Evolutionary conservation across 306 rosid species (phyloP).

Genomic region (Vachellia collinsii): DNA sequence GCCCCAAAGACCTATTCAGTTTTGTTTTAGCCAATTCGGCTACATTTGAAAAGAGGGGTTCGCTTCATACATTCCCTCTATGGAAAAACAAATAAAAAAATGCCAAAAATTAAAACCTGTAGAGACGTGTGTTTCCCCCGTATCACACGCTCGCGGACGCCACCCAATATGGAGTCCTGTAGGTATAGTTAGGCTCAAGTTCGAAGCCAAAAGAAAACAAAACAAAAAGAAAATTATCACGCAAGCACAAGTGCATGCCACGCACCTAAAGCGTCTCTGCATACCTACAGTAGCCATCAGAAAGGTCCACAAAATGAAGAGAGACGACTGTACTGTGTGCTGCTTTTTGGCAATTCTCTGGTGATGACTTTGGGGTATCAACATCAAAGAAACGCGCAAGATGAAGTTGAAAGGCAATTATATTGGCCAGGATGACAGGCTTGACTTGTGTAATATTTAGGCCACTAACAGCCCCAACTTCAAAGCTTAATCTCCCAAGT

Average conservation of each 20-base stretch:
- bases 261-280: conserved; percentile 45
- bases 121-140: conserved; percentile 44
- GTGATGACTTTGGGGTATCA: conserved; percentile 31
- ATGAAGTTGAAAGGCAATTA: conserved; percentile 40
- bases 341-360: neutral
- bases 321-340: conserved; percentile 34
- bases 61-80: neutral
- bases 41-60: conserved; percentile 33
- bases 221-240: conserved; percentile 42
- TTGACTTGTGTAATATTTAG: conserved; percentile 44
- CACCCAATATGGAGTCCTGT: conserved; percentile 44
- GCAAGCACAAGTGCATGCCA: conserved; percentile 43
- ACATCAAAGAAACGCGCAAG: conserved; percentile 45
- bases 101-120: conserved; percentile 37
- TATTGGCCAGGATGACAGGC: conserved; percentile 47
- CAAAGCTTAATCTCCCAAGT: conserved; percentile 37
- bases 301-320: conserved; percentile 46
- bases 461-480: conserved; percentile 49
- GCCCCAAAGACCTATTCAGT: conserved; percentile 83
- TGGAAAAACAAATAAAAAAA: conserved; percentile 44
- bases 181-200: conserved; percentile 54
- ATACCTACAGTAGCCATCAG: conserved; percentile 41
- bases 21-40: conserved; percentile 46
- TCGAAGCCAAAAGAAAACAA: conserved; percentile 52
- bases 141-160: conserved; percentile 54